Percentiles rank a stretch among this genome's conserved stretches.
phyloP scores from a whole-genome alignment of 2,329 filamentous ascomycete species.

The Arthrobotrys megalospora region DNA sequence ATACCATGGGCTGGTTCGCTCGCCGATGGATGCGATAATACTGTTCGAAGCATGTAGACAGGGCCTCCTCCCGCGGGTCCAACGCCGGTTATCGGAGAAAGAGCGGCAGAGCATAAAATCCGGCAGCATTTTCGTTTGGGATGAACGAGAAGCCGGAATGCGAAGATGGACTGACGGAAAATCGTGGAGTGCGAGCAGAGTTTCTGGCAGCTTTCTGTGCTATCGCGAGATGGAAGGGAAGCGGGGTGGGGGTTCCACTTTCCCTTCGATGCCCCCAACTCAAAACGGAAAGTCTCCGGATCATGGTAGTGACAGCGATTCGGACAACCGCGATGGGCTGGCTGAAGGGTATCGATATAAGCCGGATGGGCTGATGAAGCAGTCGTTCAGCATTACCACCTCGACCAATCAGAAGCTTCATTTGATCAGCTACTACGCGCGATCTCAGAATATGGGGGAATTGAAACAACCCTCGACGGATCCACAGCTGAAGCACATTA shows the following conservation, averaged over 20 bases:
- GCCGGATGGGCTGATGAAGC: conserved; percentile 97
- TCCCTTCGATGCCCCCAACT: conserved; percentile 71
- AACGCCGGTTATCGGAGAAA: conserved; percentile 93
- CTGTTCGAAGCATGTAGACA: conserved; percentile 97
- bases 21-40: conserved; percentile 96
- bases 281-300: conserved; percentile 83
- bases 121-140: conserved; percentile 99
- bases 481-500: conserved; percentile 82
- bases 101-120: conserved; percentile 96
- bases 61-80: conserved; percentile 89
- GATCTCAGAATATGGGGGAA: conserved; percentile 73
- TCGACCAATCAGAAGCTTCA: conserved; percentile 91
- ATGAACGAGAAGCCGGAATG: conserved; percentile 98
- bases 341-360: conserved; percentile 95
- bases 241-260: conserved; percentile 80
- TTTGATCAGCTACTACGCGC: conserved; percentile 95
- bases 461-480: conserved; percentile 87
- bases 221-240: conserved; percentile 99
- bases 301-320: conserved; percentile 83
- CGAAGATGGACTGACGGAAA: conserved; percentile 98
- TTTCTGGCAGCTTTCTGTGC: conserved; percentile 96
- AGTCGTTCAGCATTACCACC: conserved; percentile 99
- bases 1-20: conserved; percentile 93
- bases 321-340: conserved; percentile 79
- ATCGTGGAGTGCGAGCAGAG: conserved; percentile 97